phyloP scores from a whole-genome alignment of 2,329 filamentous ascomycete species.

The Metarhizium guizhouense region DNA sequence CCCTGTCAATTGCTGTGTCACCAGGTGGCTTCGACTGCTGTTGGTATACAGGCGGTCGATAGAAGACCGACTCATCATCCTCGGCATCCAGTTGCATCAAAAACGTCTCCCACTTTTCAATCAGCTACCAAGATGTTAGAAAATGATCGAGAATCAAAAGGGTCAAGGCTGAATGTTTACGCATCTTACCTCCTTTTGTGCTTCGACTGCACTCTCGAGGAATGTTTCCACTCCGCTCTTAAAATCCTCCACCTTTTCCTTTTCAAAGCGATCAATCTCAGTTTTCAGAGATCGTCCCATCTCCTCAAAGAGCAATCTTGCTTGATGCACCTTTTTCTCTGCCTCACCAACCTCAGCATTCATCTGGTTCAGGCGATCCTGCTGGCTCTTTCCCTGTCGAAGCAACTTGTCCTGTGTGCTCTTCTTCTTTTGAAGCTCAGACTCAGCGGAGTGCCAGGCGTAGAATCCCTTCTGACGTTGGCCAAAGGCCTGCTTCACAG shows the following conservation, averaged over 20 bases:
- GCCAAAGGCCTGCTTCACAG: constrained; percentile 84
- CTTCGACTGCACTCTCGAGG: constrained; percentile 91
- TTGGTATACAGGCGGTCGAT: constrained; percentile 52
- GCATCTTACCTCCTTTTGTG: constrained; percentile 82
- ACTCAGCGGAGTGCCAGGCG: constrained; percentile 85
- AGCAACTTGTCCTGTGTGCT: constrained; percentile 87
- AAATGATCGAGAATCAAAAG: constrained; percentile 11
- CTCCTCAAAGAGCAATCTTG: constrained; percentile 84
- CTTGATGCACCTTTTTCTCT: constrained; percentile 86
- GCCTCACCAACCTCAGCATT: constrained; percentile 91
- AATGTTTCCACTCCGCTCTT: constrained; percentile 98
- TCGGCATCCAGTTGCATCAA: constrained; percentile 91
- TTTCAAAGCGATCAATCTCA: constrained; percentile 89
- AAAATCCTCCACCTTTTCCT: constrained; percentile 97
- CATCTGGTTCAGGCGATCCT: constrained; percentile 88
- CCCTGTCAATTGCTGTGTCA: constrained; percentile 51
- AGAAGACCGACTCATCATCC: constrained; percentile 67
- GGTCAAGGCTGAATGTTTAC: neutral
- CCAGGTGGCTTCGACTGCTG: constrained; percentile 39
- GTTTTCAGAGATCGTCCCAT: constrained; percentile 90
- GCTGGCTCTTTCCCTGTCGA: constrained; percentile 87
- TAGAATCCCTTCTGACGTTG: constrained; percentile 95
- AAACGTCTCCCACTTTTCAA: constrained; percentile 97
- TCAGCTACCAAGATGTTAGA: constrained; percentile 33
- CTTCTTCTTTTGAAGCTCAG: constrained; percentile 84